These are phyloP conservation scores for Litsea cubeba DNA, from an alignment of 164 flowering plant species.

Conservation along the genomic window DNA sequence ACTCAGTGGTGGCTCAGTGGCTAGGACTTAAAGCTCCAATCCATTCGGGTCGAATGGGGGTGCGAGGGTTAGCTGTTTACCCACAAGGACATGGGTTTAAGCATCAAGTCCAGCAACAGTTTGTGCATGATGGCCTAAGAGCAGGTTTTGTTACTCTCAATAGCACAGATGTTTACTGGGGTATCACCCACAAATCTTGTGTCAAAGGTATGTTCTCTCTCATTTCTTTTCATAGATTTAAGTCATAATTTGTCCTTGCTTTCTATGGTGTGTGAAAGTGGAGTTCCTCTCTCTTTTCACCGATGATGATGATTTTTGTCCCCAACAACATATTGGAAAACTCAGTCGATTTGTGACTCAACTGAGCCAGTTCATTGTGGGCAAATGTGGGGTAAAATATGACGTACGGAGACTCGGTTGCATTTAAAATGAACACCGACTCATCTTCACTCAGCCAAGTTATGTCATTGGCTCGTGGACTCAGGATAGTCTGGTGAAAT, in stretches of 20 bases:
- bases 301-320: no score
- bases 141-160: constrained; percentile 35
- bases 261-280: neutral
- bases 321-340: no score
- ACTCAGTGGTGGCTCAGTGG: constrained; percentile 52
- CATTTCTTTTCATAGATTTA: neutral
- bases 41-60: constrained; percentile 35
- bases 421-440: no score
- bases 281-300: neutral
- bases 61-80: constrained; percentile 36
- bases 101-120: constrained; percentile 23
- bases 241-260: neutral
- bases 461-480: no score
- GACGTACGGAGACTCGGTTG: no score
- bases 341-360: no score
- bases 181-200: constrained; percentile 9
- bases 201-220: neutral
- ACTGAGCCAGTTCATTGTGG: no score
- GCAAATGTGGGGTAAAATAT: no score
- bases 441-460: no score
- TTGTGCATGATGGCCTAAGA: constrained; percentile 16
- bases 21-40: constrained; percentile 35
- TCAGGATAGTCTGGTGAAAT: no score
- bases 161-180: constrained; percentile 41
- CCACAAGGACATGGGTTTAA: constrained; percentile 46